Conservation (phyloP, 2,329 filamentous ascomycete genomes). For the Penicillium sp. region DNA sequence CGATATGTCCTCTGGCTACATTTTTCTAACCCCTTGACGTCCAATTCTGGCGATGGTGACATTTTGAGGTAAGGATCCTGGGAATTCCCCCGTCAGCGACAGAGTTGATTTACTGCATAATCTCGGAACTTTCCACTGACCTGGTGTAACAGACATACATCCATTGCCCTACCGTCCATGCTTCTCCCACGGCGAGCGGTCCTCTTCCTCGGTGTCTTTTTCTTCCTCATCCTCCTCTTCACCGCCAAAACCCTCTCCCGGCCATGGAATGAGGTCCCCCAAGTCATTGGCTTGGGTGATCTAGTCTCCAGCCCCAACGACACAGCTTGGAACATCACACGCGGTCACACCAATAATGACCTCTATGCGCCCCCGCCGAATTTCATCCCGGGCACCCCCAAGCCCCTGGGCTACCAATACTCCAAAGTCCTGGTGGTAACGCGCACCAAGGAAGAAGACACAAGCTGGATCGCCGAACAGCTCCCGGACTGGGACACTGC, state of each 20-base stretch:
- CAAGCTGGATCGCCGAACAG: conserved; percentile 56
- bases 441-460: conserved; percentile 53
- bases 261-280: conserved; percentile 38
- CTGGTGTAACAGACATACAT: conserved; percentile 12
- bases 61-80: conserved; percentile 1
- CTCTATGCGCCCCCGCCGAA: conserved; percentile 32
- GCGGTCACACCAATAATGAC: conserved; percentile 12
- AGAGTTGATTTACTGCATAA: background rate
- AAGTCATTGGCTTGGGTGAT: conserved; percentile 42
- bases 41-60: conserved; percentile 1
- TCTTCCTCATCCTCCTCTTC: conserved; percentile 32
- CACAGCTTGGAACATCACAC: conserved; percentile 19
- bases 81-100: background rate
- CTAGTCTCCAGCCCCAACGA: conserved; percentile 14
- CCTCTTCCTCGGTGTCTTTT: conserved; percentile 35
- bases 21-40: background rate
- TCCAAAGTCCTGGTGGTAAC: conserved; percentile 58
- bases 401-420: conserved; percentile 52
- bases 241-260: conserved; percentile 31
- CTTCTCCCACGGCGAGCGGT: conserved; percentile 34
- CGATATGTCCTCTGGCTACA: too few species aligned
- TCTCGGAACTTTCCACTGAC: too few species aligned
- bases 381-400: conserved; percentile 39
- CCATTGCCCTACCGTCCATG: conserved; percentile 25
- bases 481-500: conserved; percentile 51